Percentiles rank a stretch among this genome's conserved stretches.
phyloP scores from a whole-genome alignment of 306 rosid genomes.

The Arachis stenosperma region DNA sequence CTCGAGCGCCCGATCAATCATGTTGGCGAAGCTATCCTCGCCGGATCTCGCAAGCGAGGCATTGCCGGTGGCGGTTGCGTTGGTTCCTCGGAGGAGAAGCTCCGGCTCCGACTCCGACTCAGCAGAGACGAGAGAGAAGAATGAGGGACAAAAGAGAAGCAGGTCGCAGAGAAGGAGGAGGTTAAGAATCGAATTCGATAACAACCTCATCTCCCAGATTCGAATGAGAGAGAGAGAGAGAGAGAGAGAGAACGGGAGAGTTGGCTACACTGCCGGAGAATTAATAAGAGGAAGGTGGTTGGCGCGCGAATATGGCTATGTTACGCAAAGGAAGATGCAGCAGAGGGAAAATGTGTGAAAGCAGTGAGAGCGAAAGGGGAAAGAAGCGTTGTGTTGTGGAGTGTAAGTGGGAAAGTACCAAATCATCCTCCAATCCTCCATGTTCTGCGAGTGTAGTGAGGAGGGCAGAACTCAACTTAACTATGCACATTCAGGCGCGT shows the following conservation, averaged over 20 bases:
- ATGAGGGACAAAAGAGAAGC: slow-evolving; percentile 46
- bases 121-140: slow-evolving; percentile 49
- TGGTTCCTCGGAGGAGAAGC: slow-evolving; percentile 44
- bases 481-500: slow-evolving; percentile 26
- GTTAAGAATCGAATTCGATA: slow-evolving; percentile 45
- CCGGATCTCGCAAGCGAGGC: slow-evolving; percentile 66
- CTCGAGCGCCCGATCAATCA: slow-evolving; percentile 93
- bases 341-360: slow-evolving; percentile 28
- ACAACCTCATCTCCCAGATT: slow-evolving; percentile 67
- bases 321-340: slow-evolving; percentile 32
- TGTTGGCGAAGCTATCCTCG: slow-evolving; percentile 75
- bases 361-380: background rate
- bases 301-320: slow-evolving; percentile 31
- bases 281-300: slow-evolving; percentile 43
- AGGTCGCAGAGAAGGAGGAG: slow-evolving; percentile 47
- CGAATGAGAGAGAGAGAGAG: slow-evolving; percentile 23
- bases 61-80: slow-evolving; percentile 56
- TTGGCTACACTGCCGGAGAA: slow-evolving; percentile 40
- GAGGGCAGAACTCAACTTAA: slow-evolving; percentile 1
- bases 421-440: slow-evolving; percentile 52
- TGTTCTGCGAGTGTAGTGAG: background rate
- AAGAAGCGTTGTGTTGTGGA: slow-evolving; percentile 2
- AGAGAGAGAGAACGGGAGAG: slow-evolving; percentile 10
- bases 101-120: slow-evolving; percentile 41
- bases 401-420: slow-evolving; percentile 50